phyloP scores from a whole-genome alignment of 441 rosid species.

The Syzygium syzygioides region DNA sequence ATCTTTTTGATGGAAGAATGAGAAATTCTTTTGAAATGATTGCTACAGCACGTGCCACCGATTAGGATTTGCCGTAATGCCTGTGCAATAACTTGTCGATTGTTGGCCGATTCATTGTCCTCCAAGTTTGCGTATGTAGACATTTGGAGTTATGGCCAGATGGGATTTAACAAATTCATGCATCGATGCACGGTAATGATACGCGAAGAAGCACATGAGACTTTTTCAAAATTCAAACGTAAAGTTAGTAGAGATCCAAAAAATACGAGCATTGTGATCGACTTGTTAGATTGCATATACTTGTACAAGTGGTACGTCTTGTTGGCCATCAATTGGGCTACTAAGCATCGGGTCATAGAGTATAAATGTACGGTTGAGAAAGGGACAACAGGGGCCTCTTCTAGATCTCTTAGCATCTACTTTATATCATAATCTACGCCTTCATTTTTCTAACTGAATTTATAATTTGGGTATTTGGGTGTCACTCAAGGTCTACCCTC shows the following conservation, averaged over 20 bases:
- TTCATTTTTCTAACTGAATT: background rate
- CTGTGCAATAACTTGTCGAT: background rate
- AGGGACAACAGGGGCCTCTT: background rate
- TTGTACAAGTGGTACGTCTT: background rate
- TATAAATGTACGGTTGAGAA: background rate
- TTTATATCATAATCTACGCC: background rate
- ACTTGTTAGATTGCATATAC: background rate
- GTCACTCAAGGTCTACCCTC: background rate
- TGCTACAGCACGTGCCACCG: fast-evolving
- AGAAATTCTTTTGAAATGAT: background rate
- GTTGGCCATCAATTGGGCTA: background rate
- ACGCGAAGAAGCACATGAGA: background rate
- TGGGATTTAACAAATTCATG: background rate
- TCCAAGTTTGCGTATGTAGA: background rate
- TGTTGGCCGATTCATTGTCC: background rate
- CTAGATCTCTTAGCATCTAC: background rate
- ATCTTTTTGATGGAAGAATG: background rate
- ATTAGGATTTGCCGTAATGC: background rate
- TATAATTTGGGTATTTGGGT: background rate
- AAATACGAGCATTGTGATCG: background rate
- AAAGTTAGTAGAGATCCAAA: background rate
- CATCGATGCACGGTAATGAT: background rate
- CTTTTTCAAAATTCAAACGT: background rate
- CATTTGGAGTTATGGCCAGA: background rate
- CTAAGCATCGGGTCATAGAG: background rate